Percentiles rank a stretch among this genome's conserved stretches.
phyloP scores from a whole-genome alignment of 2,329 filamentous ascomycete genomes.

The Penicillium sumatraense region DNA sequence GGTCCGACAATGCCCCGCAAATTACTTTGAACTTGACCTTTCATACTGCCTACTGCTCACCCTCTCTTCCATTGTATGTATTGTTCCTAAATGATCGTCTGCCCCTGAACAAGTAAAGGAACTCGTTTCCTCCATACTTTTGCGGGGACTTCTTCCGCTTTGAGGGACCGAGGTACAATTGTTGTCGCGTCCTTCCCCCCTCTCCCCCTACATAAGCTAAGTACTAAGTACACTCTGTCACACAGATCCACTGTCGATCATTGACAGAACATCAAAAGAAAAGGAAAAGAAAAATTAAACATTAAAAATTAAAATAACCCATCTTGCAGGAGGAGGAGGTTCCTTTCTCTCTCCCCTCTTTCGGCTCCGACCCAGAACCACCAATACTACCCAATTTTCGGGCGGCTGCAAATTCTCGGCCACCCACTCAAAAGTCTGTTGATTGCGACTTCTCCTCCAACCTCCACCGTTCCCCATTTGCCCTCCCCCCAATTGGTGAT shows the following conservation, averaged over 20 bases:
- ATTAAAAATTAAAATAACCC: no score
- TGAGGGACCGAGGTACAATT: constrained; percentile 26
- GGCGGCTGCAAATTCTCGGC: constrained; percentile 16
- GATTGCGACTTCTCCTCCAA: neutral
- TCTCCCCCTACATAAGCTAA: constrained; percentile 14
- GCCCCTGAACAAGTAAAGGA: constrained; percentile 9
- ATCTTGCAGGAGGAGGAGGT: constrained; percentile 15
- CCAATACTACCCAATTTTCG: constrained; percentile 30
- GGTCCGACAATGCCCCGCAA: constrained; percentile 13
- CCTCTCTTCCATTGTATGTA: constrained; percentile 13
- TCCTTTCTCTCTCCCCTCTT: neutral
- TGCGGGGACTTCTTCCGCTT: constrained; percentile 18
- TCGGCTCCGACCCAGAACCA: neutral
- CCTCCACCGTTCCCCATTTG: no score
- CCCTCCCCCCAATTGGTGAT: constrained; percentile 1
- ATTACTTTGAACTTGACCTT: neutral
- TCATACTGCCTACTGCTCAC: constrained; percentile 19
- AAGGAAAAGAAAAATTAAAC: neutral
- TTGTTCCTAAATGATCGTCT: no score
- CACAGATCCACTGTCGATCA: constrained; percentile 34
- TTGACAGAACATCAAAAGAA: constrained; percentile 15
- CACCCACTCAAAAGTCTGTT: constrained; percentile 8
- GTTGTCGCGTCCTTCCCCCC: no score
- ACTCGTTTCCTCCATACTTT: neutral
- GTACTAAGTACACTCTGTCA: constrained; percentile 19